Base-by-base conservation (phyloP, 2,329 filamentous ascomycete species). In the Calonectria naviculata region DNA sequence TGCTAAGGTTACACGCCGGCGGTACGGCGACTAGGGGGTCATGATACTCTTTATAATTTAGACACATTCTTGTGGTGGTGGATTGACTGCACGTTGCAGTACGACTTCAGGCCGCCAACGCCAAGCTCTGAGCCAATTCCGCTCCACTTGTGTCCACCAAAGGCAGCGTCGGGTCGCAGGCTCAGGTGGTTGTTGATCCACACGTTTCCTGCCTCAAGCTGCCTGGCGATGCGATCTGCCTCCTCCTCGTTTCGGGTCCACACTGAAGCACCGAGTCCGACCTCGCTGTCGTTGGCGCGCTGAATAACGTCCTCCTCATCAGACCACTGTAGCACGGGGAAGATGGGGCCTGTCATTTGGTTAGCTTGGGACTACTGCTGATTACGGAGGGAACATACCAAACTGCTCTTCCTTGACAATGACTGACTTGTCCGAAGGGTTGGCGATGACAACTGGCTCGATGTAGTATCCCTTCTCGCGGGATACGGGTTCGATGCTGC, bases 311-410 rank as follows among this genome's bases (percentile, higher is more conserved):
- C 89, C 7, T 86, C 87, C 73, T 93, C 90, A 38, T 87, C 84
- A 0, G 83, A 83, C 89, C 89, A 93, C 17, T 85, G 86, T 63
- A 92, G 76, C 17, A 92, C 82, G 0, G 91, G 90, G 13, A 92
- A 84, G 56, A 93, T 89, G 0, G 91, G 70, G 12, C 62, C 70
- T 71, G 15, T 1, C 2, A 41, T 2, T 4, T 1, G 6, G n/a
- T 64, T 46, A 41, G 31, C 3, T 24, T 4, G 5, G 3, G 19
- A n/a, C 3, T 1, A 6, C 8, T 0, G 7, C 15, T 7, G 13
- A 5, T 12, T 19, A 7, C n/a, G 19, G 28, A 2, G 9, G 4
- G 4, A 68, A 68, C 60, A 2, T 38, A 87, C 28, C 87, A 46
- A 80, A 80, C 4, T 84, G 86, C 79, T 89, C 88, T 73, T 89